Evolutionary conservation across 768 basidiomycete genomes (phyloP), one percentile per base, ranked within the genome.

Genomic region (Trametes maxima): DNA sequence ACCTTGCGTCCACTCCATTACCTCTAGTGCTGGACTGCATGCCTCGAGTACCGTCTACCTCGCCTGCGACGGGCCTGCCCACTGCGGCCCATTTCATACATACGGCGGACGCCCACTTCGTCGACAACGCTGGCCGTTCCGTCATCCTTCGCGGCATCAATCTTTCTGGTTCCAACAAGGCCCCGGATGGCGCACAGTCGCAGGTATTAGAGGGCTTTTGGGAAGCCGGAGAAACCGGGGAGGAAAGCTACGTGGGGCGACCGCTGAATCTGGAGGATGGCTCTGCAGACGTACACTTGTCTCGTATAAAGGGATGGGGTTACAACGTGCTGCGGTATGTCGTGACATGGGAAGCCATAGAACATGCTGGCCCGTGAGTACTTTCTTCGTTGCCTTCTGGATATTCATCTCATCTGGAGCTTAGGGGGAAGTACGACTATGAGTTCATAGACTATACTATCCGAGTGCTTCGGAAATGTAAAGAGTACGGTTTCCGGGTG

Each of bases 281-380:
- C 17, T 86, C 85, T 8, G 92, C 92, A 5, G 89, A 98, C 75
- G 81, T 89, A 16, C 95, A 98, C 67, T 79, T 99, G 0, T 80
- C 86, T 3, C 80, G 97, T n/a, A 76, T 99, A 28, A 81, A 82
- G 62, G 90, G 89, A 0, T 99, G 95, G 96, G 97, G 97, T 0
- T 98, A 94, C 76, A 97, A 94, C 68, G 78, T 89, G 70, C 75
- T 98, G 17, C 78, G 88, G 43, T 93, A 76, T 86, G 87, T 74
- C 82, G 81, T 98, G n/a, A 88, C 92, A 0, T 99, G 97, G 97
- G 97, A 99, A 71, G 82, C 92, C 0, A 74, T 99, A 16, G 97
- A 98, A 74, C 94, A 94, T 72, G 87, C 82, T 59, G 96, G 95
- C 72, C 97, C 97, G 94, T 97, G 73, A 85, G 95, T 89, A 13